Evolutionary conservation across 2,329 filamentous ascomycete species (phyloP).

Genomic region (Hymenoscyphus occultus): DNA sequence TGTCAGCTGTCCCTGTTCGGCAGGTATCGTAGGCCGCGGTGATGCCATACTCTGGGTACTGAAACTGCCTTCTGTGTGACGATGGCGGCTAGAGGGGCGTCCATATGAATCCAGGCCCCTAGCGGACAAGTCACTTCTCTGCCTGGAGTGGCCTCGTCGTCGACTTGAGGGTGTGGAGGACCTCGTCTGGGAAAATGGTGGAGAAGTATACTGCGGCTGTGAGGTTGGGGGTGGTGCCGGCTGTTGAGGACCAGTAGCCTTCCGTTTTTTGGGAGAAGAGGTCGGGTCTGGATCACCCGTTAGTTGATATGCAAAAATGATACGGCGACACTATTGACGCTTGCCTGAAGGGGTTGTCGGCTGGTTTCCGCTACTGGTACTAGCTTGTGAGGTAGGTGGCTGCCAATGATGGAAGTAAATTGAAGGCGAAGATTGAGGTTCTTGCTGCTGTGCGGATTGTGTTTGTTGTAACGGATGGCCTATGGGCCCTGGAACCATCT

Average conservation of each 20-base stretch:
- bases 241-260: conserved; percentile 59
- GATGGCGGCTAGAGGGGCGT: conserved; percentile 41
- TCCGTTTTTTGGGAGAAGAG: conserved; percentile 82
- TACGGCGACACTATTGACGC: conserved; percentile 44
- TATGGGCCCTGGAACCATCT: conserved; percentile 44
- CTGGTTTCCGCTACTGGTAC: conserved; percentile 55
- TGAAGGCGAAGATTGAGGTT: conserved; percentile 59
- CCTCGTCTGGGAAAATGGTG: conserved; percentile 54
- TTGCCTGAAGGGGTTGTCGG: conserved; percentile 74
- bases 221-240: conserved; percentile 46
- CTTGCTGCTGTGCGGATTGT: conserved; percentile 52
- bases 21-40: conserved; percentile 20
- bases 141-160: conserved; percentile 59
- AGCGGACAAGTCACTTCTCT: conserved; percentile 58
- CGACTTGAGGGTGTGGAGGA: conserved; percentile 52
- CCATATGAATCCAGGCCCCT: conserved; percentile 36
- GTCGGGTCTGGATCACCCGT: conserved; percentile 53
- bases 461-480: conserved; percentile 48
- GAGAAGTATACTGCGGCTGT: conserved; percentile 48
- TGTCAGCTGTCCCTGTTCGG: conserved; percentile 15
- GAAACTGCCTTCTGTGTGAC: conserved; percentile 32
- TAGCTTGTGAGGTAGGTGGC: conserved; percentile 66
- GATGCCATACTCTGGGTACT: conserved; percentile 25
- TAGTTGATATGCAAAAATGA: conserved; percentile 35
- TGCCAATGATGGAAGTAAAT: conserved; percentile 95